Evolutionary conservation across 2,329 filamentous ascomycete species (phyloP), one percentile per base, ranked within the genome.

Genomic region (Colletotrichum echinochloae): DNA sequence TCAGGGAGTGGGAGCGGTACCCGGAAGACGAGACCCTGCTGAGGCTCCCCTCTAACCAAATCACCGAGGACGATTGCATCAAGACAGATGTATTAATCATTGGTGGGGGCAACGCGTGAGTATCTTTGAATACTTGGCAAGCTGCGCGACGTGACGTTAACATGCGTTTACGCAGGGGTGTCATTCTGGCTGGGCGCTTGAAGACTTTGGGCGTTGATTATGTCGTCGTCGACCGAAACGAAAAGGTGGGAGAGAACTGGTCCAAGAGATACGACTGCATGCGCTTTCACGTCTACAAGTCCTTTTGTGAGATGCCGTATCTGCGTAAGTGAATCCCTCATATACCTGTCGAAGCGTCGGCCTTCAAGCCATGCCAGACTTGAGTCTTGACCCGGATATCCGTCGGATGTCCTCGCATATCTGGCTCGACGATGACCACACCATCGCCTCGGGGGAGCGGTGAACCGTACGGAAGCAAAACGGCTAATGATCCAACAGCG

Each of bases 221-320:
- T 48, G 60, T 83, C 20, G 76, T 83, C n/a, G 62, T 79, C 9
- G 81, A 83, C 23, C 74, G 74, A 7, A 80, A 82, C 23, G 49
- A 76, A 2, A 72, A 74, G 2, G 72, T 78, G 0, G 82, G 82
- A 1, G 81, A 83, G 66, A 83, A 81, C 66, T 84, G 82, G 82
- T 74, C 74, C 0, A 66, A 74, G 4, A 78, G 82, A 1, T 83
- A 84, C 57, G 81, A 83, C 60, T 78, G 72, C 55, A 41, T 82
- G 64, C 71, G 73, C n/a, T 81, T 84, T 48, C 83, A 84, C 63
- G 72, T 83, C 2, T 78, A 79, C 6, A 82, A 80, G 0, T 75
- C 78, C 0, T 75, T 73, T 44, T 80, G 78, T 61, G 77, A 82
- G 28, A 68, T 80, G 62, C 81, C 82, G 0, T 83, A 78, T 54